phyloP scores from a whole-genome alignment of 2,329 filamentous ascomycete genomes.

The Colletotrichum liriopes region DNA sequence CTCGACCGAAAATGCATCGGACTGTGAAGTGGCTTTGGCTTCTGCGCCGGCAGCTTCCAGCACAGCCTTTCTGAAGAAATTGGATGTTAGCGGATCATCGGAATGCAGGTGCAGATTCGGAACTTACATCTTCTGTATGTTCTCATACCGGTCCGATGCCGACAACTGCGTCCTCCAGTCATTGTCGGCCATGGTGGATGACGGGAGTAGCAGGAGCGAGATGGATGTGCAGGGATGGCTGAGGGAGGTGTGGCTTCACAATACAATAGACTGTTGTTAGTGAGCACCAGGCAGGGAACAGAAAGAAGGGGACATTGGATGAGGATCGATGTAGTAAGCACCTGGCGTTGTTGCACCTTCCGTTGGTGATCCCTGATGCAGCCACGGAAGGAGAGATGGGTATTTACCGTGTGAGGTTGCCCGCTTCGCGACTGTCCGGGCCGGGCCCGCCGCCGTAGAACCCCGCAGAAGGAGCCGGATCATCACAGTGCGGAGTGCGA shows the following conservation, averaged over 20 bases:
- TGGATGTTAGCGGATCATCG: not conserved
- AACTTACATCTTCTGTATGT: constrained; percentile 74
- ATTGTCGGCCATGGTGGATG: constrained; percentile 40
- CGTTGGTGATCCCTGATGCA: constrained; percentile 7
- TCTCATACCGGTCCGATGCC: constrained; percentile 74
- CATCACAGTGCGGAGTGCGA: constrained; percentile 7
- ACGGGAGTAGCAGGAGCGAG: too few species aligned
- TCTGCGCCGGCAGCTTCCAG: constrained; percentile 32
- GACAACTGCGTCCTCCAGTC: constrained; percentile 68
- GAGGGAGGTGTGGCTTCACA: not conserved
- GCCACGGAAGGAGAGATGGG: constrained; percentile 1
- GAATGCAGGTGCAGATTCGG: not conserved
- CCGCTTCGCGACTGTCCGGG: constrained; percentile 21
- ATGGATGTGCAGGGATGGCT: constrained; percentile 1
- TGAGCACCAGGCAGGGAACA: constrained; percentile 11
- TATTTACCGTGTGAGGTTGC: constrained; percentile 25
- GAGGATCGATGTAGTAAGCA: constrained; percentile 2
- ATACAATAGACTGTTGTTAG: not conserved
- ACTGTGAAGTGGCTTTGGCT: constrained; percentile 36
- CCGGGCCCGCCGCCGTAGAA: constrained; percentile 12
- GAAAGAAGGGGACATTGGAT: constrained; percentile 1
- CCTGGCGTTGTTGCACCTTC: constrained; percentile 9
- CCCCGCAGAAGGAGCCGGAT: not conserved
- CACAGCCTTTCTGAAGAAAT: constrained; percentile 29
- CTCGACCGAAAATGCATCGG: constrained; percentile 43